Evolutionary conservation across 306 rosid genomes (phyloP), one percentile per base, ranked within the genome.

Genomic region (Lablab purpureus): DNA sequence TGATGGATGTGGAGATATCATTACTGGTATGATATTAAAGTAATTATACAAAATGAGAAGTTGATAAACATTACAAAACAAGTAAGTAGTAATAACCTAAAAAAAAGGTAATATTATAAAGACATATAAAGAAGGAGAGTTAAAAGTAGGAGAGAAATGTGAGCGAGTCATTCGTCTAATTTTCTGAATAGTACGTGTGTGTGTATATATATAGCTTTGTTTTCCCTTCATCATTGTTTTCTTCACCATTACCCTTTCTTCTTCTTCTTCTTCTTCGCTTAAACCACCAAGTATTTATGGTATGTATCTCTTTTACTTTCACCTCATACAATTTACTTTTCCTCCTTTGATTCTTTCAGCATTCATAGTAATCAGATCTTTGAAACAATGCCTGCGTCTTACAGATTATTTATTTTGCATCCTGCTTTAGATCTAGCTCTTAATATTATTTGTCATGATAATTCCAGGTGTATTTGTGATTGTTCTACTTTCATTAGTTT

Each of bases 121-220:
- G 3, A 28, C 4, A 32, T 4, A 7, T 9, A 13, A 51, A 50
- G 2, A 18, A 50, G 10, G 51, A 19, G 23, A 37, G 34, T 22
- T 46, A 71, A 67, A 40, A 69, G 10, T 15, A 12, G 3, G 27
- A 40, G 19, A 62, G 15, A 72, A 52, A 27, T 52, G 11, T 8
- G 81, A 77, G 58, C 87, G 85, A 73, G 83, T 83, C 85, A 46
- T 84, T 13, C 73, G 84, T 75, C 55, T 58, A 78, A 65, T 64
- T 45, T 66, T 52, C 79, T 69, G 80, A 81, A 59, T 0, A 2
- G n/a, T 4, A 59, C 10, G 45, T 21, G 25, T 45, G 21, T 30
- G 22, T 67, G 41, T 27, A 23, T 55, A 84, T 17, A 7, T 23
- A 15, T 32, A 4, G 18, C 49, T 51, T 17, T 22, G 27, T 34